phyloP scores from a whole-genome alignment of 2,329 filamentous ascomycete genomes.

The Aspergillus sp. region DNA sequence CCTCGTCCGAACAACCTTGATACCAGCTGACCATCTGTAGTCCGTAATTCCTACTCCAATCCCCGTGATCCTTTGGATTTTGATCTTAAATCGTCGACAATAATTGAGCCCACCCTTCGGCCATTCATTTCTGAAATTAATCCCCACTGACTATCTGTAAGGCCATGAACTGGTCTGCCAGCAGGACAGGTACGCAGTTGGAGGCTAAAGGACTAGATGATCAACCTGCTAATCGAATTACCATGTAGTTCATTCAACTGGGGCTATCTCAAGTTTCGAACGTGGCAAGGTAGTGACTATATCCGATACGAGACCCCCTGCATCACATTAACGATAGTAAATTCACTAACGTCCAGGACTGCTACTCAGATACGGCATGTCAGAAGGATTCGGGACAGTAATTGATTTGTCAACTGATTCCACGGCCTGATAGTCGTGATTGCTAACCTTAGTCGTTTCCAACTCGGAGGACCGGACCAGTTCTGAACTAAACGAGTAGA shows the following conservation, averaged over 20 bases:
- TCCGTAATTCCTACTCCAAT: no score
- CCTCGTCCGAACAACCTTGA: no score
- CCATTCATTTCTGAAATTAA: neutral
- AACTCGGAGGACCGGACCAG: neutral
- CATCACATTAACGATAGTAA: neutral
- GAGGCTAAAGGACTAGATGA: neutral
- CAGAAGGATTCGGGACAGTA: neutral
- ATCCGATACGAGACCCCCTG: neutral
- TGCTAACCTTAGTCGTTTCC: neutral
- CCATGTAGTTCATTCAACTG: neutral
- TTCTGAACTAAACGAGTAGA: neutral
- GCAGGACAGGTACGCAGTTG: neutral
- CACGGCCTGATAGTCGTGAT: neutral
- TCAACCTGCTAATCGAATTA: conserved; percentile 1
- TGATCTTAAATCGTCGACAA: no score
- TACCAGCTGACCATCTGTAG: no score
- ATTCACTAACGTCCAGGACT: neutral
- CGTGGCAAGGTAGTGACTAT: conserved; percentile 3
- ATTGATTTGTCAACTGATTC: neutral
- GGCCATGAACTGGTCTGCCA: conserved; percentile 4
- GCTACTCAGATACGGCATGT: neutral
- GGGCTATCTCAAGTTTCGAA: neutral
- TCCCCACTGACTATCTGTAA: neutral
- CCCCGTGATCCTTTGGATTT: no score
- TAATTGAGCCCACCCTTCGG: no score